Evolutionary conservation across 345 rosid species (phyloP).

Genomic region (Pistacia atlantica): DNA sequence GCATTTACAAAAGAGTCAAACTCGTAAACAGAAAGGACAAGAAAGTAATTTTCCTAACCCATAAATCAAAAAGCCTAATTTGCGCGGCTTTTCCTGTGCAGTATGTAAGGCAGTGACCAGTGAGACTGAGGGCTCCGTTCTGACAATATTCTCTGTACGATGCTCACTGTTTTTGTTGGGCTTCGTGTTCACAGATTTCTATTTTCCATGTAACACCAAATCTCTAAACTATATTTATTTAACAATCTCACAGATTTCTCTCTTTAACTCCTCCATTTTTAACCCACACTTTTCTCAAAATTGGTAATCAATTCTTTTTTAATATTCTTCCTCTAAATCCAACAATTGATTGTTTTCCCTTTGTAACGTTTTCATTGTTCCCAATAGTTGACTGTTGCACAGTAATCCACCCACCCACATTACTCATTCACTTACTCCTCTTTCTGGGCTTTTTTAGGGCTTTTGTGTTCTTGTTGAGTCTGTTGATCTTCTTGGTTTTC

Average conservation of each 20-base stretch:
- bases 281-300: not conserved
- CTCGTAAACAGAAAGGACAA: not conserved
- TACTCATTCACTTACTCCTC: not conserved
- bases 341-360: slow-evolving; percentile 6
- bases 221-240: not conserved
- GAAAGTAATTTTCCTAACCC: not conserved
- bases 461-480: not conserved
- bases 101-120: not conserved
- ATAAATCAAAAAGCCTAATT: not conserved
- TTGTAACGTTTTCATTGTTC: slow-evolving; percentile 18
- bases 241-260: not conserved
- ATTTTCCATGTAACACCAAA: not conserved
- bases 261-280: not conserved
- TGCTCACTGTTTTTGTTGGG: slow-evolving; percentile 30
- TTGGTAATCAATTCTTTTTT: not conserved
- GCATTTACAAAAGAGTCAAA: no score
- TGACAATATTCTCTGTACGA: slow-evolving; percentile 77
- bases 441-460: not conserved
- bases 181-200: slow-evolving; percentile 10
- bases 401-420: slow-evolving; percentile 1
- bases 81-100: slow-evolving; percentile 21
- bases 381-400: slow-evolving; percentile 19
- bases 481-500: not conserved
- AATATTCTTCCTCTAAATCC: not conserved
- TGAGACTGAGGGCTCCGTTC: slow-evolving; percentile 19